Percentiles rank a stretch among this genome's conserved stretches.
Conservation (phyloP, 352 stramenopile species). For the Plasmopara muralis region DNA sequence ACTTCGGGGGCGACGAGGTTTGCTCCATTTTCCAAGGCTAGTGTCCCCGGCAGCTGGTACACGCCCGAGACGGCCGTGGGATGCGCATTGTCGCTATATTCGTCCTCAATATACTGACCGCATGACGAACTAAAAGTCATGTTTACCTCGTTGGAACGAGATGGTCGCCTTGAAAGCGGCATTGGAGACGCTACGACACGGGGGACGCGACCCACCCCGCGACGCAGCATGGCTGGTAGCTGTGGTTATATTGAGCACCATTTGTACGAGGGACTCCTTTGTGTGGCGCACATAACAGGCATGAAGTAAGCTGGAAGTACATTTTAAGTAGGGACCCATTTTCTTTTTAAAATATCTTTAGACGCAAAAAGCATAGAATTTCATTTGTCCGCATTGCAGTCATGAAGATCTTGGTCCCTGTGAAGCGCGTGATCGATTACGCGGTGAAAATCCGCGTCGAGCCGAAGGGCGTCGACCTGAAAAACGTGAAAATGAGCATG, state of each 20-base stretch:
- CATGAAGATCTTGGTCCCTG: conserved; percentile 92
- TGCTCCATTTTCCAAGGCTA: conserved; percentile 60
- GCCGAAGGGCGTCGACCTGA: conserved; percentile 92
- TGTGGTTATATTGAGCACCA: no score
- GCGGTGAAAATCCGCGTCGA: conserved; percentile 97
- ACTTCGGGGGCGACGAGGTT: conserved; percentile 68
- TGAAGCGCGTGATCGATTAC: conserved; percentile 98
- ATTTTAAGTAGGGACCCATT: background rate
- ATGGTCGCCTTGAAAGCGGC: conserved; percentile 9
- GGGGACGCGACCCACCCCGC: conserved; percentile 1
- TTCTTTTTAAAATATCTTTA: no score
- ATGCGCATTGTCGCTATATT: conserved; percentile 53
- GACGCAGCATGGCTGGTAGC: no score
- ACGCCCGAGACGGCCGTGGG: conserved; percentile 34
- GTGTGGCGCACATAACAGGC: background rate
- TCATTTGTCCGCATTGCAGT: background rate
- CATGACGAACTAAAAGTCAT: background rate
- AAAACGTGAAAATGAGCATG: conserved; percentile 99
- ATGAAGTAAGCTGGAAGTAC: background rate
- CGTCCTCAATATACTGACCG: conserved; percentile 37
- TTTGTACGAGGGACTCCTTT: no score
- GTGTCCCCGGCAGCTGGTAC: conserved; percentile 33
- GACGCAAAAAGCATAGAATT: no score
- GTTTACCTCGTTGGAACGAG: conserved; percentile 12
- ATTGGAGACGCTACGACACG: conserved; percentile 1